These are phyloP conservation scores for Dendrocalamus latiflorus DNA, from an alignment of 202 grass and related monocot species.

Conservation along the genomic window DNA sequence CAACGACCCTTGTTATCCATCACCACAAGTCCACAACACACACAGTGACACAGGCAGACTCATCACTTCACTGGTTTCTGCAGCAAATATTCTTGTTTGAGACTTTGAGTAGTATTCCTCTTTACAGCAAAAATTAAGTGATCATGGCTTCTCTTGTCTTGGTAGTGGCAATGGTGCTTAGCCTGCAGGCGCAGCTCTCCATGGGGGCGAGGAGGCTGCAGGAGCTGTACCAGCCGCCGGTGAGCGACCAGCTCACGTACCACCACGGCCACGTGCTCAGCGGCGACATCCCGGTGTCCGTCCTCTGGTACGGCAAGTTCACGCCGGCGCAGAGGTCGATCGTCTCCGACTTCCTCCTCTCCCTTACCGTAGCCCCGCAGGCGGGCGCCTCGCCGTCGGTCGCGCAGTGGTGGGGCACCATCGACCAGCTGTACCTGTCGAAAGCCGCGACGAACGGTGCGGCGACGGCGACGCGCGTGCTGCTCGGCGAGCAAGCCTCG, in stretches of 20 bases:
- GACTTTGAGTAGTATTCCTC: no score
- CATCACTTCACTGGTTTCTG: no score
- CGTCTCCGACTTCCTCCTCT: slow-evolving; percentile 48
- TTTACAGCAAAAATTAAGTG: no score
- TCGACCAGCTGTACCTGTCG: slow-evolving; percentile 20
- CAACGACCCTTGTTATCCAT: no score
- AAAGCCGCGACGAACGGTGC: not conserved
- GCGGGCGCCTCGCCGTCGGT: slow-evolving; percentile 26
- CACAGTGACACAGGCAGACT: no score
- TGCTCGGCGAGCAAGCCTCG: not conserved
- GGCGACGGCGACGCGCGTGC: not conserved
- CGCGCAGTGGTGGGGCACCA: slow-evolving; percentile 44
- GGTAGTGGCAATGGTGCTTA: no score
- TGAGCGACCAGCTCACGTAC: slow-evolving; percentile 23
- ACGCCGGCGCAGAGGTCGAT: slow-evolving; percentile 39
- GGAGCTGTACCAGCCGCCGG: not conserved
- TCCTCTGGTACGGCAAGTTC: slow-evolving; percentile 58
- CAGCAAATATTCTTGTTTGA: no score
- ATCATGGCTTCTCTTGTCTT: no score
- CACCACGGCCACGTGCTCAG: slow-evolving; percentile 46
- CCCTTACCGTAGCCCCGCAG: not conserved
- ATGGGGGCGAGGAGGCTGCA: not conserved
- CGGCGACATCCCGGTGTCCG: slow-evolving; percentile 43
- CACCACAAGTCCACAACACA: no score
- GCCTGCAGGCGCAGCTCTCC: not conserved